Conservation (phyloP, 345 rosid species). For the Hypericum perforatum region DNA sequence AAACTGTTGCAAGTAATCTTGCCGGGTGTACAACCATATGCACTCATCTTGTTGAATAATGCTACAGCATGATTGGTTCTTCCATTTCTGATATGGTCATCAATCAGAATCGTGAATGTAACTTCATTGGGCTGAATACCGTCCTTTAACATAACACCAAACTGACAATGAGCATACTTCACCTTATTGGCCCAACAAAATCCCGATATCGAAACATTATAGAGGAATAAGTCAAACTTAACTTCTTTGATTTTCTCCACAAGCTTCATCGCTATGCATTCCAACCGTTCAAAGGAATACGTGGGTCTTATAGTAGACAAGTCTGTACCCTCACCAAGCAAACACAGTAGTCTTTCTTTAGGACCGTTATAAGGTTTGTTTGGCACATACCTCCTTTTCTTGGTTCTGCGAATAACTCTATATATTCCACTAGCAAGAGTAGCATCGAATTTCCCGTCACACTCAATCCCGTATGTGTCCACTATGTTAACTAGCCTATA, state of each 20-base stretch:
- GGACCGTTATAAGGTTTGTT: conserved; percentile 24
- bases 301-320: conserved; percentile 16
- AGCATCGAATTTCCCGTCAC: conserved; percentile 30
- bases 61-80: conserved; percentile 43
- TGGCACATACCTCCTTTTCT: conserved; percentile 20
- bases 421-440: conserved; percentile 41
- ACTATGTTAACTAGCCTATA: conserved; percentile 43
- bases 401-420: conserved; percentile 15
- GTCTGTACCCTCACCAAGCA: conserved; percentile 28
- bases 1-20: conserved; percentile 31
- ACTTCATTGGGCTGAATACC: conserved; percentile 55
- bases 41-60: conserved; percentile 41
- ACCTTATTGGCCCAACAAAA: conserved; percentile 38
- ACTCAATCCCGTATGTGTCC: conserved; percentile 32
- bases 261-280: conserved; percentile 40
- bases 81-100: conserved; percentile 36
- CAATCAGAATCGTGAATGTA: conserved; percentile 48
- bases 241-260: conserved; percentile 28
- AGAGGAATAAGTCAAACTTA: conserved; percentile 42
- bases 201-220: conserved; percentile 37
- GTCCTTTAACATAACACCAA: conserved; percentile 39
- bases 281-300: conserved; percentile 24
- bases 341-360: conserved; percentile 31
- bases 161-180: conserved; percentile 44
- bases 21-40: conserved; percentile 35